phyloP scores from a whole-genome alignment of 352 stramenopile species.

The Phytophthora quininea region DNA sequence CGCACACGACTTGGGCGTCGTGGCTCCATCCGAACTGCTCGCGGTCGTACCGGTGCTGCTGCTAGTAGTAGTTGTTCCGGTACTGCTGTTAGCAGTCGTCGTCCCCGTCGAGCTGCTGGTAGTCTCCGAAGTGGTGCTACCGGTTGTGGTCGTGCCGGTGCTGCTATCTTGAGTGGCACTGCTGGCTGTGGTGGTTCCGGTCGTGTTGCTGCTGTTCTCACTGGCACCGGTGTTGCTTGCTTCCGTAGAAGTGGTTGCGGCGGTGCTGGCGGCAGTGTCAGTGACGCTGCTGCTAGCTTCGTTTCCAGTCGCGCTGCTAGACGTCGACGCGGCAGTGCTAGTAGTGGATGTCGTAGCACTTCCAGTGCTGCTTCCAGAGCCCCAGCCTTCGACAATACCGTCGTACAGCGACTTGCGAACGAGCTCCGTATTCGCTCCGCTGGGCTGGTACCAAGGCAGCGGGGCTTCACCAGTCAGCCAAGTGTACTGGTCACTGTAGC shows the following conservation, averaged over 20 bases:
- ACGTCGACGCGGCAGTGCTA: slow-evolving; percentile 5
- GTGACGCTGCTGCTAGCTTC: neutral
- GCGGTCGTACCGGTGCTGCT: neutral
- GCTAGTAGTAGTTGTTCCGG: neutral
- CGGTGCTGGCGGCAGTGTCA: neutral
- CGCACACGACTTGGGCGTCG: neutral
- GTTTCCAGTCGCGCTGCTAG: slow-evolving; percentile 3
- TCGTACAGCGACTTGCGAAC: slow-evolving; percentile 35
- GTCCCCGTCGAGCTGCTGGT: neutral
- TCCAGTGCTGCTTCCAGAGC: slow-evolving; percentile 11
- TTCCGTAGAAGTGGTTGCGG: neutral
- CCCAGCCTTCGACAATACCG: slow-evolving; percentile 27
- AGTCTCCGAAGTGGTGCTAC: neutral
- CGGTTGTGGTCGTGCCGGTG: neutral
- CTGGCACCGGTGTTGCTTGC: neutral
- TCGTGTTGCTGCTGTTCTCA: neutral
- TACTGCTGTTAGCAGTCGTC: neutral
- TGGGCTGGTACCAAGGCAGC: slow-evolving; percentile 18
- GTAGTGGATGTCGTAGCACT: neutral
- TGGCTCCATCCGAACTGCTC: neutral
- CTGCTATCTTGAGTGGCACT: neutral
- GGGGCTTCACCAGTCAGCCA: slow-evolving; percentile 14
- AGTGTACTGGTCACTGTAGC: slow-evolving; percentile 19
- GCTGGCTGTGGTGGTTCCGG: neutral
- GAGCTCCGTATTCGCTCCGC: slow-evolving; percentile 21